Conservation (phyloP, 2,329 filamentous ascomycete genomes). For the Erysiphe pulchra region DNA sequence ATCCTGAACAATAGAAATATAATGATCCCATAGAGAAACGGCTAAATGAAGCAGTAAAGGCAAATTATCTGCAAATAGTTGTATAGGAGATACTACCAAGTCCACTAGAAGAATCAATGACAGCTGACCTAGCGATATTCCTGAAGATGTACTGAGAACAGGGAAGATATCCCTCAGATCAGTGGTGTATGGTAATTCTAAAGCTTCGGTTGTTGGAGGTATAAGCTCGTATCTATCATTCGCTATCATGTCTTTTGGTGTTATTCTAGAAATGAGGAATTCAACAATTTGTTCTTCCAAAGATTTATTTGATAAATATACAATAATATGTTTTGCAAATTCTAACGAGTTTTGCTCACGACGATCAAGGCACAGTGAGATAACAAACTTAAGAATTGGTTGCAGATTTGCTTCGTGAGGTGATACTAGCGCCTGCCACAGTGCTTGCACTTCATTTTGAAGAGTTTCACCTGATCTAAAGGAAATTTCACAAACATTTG, state of each 20-base stretch:
- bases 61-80: slow-evolving; percentile 52
- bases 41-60: slow-evolving; percentile 76
- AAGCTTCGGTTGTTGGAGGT: slow-evolving; percentile 46
- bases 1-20: slow-evolving; percentile 81
- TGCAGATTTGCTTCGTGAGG: slow-evolving; percentile 86
- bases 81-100: slow-evolving; percentile 77
- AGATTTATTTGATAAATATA: slow-evolving; percentile 70
- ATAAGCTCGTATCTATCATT: slow-evolving; percentile 51
- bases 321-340: slow-evolving; percentile 92
- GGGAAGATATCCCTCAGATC: slow-evolving; percentile 59
- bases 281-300: slow-evolving; percentile 82
- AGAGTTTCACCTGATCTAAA: slow-evolving; percentile 70
- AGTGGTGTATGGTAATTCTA: slow-evolving; percentile 64
- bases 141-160: slow-evolving; percentile 71
- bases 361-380: slow-evolving; percentile 72
- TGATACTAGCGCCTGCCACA: slow-evolving; percentile 90
- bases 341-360: slow-evolving; percentile 96
- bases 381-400: slow-evolving; percentile 75
- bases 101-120: slow-evolving; percentile 87
- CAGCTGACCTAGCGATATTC: slow-evolving; percentile 77
- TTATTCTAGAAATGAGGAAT: slow-evolving; percentile 74
- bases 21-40: slow-evolving; percentile 90
- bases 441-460: slow-evolving; percentile 87
- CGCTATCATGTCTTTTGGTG: slow-evolving; percentile 89
- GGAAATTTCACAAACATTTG: slow-evolving; percentile 88